A percentile compares a stretch with the other conserved stretches of the same genome.
These are phyloP conservation scores for Sicyos edulis DNA, from an alignment of 306 rosid genomes.

Conservation along the genomic window DNA sequence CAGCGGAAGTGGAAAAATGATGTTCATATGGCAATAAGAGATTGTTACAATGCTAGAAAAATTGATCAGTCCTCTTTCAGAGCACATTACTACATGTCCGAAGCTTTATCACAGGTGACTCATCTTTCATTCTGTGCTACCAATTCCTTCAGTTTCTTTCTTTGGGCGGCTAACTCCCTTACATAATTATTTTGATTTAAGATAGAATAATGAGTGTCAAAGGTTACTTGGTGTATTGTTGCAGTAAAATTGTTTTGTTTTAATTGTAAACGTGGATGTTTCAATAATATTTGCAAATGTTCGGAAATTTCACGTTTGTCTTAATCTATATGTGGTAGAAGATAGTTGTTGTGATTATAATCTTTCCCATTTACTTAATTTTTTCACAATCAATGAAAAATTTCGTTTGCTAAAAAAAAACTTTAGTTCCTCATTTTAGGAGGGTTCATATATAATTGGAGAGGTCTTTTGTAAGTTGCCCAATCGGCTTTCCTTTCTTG, in stretches of 20 bases:
- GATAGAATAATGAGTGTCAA: not conserved
- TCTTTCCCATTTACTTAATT: too few species aligned
- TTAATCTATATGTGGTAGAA: not conserved
- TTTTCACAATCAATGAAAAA: too few species aligned
- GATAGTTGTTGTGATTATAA: not conserved
- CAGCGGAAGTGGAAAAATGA: constrained; percentile 99
- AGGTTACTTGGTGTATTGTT: not conserved
- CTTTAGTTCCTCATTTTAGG: not conserved
- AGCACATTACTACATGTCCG: constrained; percentile 64
- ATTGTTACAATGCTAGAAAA: constrained; percentile 69
- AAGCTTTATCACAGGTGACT: constrained; percentile 84
- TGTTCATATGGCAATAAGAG: constrained; percentile 83
- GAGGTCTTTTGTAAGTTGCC: too few species aligned
- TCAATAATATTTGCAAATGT: not conserved
- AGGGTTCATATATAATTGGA: too few species aligned
- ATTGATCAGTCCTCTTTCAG: constrained; percentile 50
- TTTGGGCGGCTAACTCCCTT: not conserved
- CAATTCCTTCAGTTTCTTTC: constrained; percentile 19
- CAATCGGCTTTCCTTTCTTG: too few species aligned
- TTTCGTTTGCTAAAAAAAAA: too few species aligned
- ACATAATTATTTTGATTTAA: not conserved
- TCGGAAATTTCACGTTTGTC: constrained; percentile 3
- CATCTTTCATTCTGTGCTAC: not conserved
- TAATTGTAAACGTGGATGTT: not conserved
- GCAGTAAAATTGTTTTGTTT: not conserved